Conservation (phyloP, 805 yeast genomes). For the Yarrowia phangngaensis region DNA sequence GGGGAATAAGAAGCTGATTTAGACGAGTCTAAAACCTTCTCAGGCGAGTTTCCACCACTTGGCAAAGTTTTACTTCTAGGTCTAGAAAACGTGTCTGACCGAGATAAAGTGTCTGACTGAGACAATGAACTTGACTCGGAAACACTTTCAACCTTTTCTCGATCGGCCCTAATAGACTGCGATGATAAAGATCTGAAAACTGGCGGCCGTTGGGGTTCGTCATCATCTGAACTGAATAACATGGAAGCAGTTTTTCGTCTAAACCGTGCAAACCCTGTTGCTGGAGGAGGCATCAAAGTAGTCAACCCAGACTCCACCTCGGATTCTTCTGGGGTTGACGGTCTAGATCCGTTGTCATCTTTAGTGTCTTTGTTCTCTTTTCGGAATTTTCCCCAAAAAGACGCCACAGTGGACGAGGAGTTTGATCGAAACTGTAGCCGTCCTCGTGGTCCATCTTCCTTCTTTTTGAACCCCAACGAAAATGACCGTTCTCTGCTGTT, state of each 20-base stretch:
- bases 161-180: slow-evolving; percentile 7
- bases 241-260: slow-evolving; percentile 15
- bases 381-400: slow-evolving; percentile 13
- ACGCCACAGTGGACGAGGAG: slow-evolving; percentile 25
- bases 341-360: neutral
- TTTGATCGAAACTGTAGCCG: slow-evolving; percentile 23
- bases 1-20: slow-evolving; percentile 21
- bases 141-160: neutral
- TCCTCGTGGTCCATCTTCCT: slow-evolving; percentile 9
- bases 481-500: slow-evolving; percentile 12
- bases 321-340: neutral
- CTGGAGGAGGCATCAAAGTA: slow-evolving; percentile 16
- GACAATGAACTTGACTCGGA: neutral
- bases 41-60: neutral
- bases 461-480: slow-evolving; percentile 20
- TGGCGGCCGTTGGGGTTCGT: slow-evolving; percentile 9
- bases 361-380: slow-evolving; percentile 13
- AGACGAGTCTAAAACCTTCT: slow-evolving; percentile 18
- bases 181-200: slow-evolving; percentile 12
- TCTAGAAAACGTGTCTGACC: neutral
- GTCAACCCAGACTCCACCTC: neutral
- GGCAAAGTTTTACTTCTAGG: slow-evolving; percentile 23
- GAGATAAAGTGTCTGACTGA: neutral
- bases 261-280: slow-evolving; percentile 12
- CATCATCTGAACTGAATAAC: slow-evolving; percentile 20